Evolutionary conservation across 371 early-diverging fungal genomes (phyloP), one percentile per base, ranked within the genome.

Genomic region (Catenaria anguillulae): DNA sequence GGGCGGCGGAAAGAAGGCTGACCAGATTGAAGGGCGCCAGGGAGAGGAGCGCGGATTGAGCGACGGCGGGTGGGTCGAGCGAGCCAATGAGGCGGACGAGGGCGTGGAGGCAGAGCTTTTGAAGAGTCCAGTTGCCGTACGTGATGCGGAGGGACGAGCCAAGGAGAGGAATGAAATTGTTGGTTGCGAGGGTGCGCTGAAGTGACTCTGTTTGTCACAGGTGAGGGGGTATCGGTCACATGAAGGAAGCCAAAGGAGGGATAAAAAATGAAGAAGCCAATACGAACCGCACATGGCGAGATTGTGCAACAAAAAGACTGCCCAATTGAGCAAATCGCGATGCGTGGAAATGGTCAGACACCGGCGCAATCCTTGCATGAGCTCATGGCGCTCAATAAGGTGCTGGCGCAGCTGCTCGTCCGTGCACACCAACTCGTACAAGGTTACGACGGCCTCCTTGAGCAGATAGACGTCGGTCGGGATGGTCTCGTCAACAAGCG

Each of bases 81-180:
- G 40, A 33, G 15, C 58, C 58, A 12, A 58, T 23, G 36, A 58
- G 6, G 24, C 58, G 58, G 13, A 58, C 58, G 40, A 58, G 43
- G 2, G 58, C 33, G 31, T 58, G 58, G 31, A 58, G 24, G 5
- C 58, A 58, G 12, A 58, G 58, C 17, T 58, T 58, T 21, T 58
- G 58, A 13, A 58, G 24, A 19, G 40, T 35, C 29, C 26, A n/a
- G 43, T 58, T 58, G 31, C 58, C 58, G 17, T 33, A 58, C 8
- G 29, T 24, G 31, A 24, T 35, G 36, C 58, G 36, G 10, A 58
- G 36, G 17, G 29, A 8, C 26, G 6, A 8, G 24, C 58, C 58
- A 15, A 58, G 37, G 17, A 42, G 8, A 4, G 10, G 26, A 21
- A 58, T 10, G 43, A 36, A 31, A 0, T 31, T 36, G 36, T 13